Base-by-base conservation (phyloP, 2,329 filamentous ascomycete species). In the Cordyceps pruinosa region DNA sequence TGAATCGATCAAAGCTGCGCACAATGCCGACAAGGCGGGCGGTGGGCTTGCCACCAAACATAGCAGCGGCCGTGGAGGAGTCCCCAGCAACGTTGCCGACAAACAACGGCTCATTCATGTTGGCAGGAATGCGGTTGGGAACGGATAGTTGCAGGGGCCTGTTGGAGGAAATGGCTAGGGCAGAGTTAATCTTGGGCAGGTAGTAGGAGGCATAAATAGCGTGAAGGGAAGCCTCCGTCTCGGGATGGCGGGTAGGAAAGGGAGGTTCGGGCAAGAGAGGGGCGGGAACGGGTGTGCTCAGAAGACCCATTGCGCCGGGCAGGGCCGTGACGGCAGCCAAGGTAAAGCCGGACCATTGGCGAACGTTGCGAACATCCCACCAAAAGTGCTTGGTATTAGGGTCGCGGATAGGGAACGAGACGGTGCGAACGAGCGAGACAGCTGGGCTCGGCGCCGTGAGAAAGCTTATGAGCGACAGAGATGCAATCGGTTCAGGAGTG, bases 311-410 rank as follows among this genome's bases (percentile, higher is more conserved):
- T 25, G 94, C 85, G 32, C 85, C 85, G 1, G 87, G 88, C 46
- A 96, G 84, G 6, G 83, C 77, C 63, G 87, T 79, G 68, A 97
- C 86, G 58, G 86, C 84, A 55, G 79, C 71, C 12, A 89, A 76
- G 62, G 83, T 89, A 80, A 97, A 97, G 64, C 84, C 81, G 52
- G 81, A 82, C 93, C 93, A 97, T 60, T 85, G 81, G 61, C 89
- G 85, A 63, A 97, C 78, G 69, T 95, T 93, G 64, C 93, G 88
- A 58, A 96, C 82, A 67, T 97, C 93, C 89, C 90, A 97, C 93
- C 93, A 97, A 72, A 93, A 96, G 75, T 96, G 86, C 70, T 87
- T 90, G 65, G 81, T 87, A 72, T 79, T 82, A 66, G 79, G 85
- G 69, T 84, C 88, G 61, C 78, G 83, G 66, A 78, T 77, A 62